Evolutionary conservation across 352 stramenopile genomes (phyloP).

Genomic region (Pythium biforme): DNA sequence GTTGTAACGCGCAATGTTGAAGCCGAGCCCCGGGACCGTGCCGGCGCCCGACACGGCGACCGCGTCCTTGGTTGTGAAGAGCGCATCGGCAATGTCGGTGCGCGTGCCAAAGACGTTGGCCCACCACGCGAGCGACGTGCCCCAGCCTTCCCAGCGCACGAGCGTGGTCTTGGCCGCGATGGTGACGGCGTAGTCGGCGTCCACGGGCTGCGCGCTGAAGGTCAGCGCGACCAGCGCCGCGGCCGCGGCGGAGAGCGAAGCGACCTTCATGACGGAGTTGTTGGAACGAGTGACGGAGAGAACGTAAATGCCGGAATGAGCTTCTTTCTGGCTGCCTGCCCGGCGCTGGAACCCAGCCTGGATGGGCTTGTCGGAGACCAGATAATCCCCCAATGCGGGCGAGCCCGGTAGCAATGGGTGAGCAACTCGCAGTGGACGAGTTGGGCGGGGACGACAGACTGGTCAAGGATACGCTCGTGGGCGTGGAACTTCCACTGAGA

Average conservation of each 20-base stretch:
- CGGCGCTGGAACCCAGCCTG: too few species aligned
- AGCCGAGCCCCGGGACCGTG: slow-evolving; percentile 37
- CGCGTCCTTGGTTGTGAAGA: slow-evolving; percentile 47
- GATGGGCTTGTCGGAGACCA: too few species aligned
- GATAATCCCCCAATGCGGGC: too few species aligned
- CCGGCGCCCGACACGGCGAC: slow-evolving; percentile 32
- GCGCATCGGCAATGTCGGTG: slow-evolving; percentile 46
- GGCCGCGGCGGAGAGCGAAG: slow-evolving; percentile 5
- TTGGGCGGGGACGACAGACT: too few species aligned
- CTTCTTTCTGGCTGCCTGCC: too few species aligned
- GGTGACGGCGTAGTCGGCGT: slow-evolving; percentile 33
- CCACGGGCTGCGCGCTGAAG: not conserved
- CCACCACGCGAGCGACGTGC: slow-evolving; percentile 64
- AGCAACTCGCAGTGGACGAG: too few species aligned
- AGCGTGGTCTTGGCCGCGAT: slow-evolving; percentile 26
- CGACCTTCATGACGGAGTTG: slow-evolving; percentile 20
- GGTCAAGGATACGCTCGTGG: too few species aligned
- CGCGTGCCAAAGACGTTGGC: slow-evolving; percentile 60
- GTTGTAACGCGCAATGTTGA: slow-evolving; percentile 71
- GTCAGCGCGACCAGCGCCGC: slow-evolving; percentile 6
- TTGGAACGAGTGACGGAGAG: not conserved
- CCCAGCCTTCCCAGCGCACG: slow-evolving; percentile 50
- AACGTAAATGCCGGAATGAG: not conserved
- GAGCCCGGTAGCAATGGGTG: too few species aligned
- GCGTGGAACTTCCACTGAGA: too few species aligned